Evolutionary conservation across 306 rosid genomes (phyloP).

Genomic region (Amphicarpaea edgeworthii): DNA sequence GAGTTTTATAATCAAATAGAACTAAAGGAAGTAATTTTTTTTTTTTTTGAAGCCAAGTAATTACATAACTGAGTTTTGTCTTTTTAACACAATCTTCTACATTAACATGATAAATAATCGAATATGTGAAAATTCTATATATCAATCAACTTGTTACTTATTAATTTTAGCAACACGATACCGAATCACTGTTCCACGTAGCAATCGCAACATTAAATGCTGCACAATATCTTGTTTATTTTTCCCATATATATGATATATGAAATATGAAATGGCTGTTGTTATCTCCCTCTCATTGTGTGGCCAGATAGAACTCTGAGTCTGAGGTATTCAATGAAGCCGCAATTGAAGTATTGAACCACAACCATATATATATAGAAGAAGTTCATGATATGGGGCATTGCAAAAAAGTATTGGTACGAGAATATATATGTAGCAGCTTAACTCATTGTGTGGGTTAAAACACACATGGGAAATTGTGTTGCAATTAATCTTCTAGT

Average conservation of each 20-base stretch:
- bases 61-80: no score
- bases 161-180: no score
- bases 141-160: no score
- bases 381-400: constrained; percentile 18
- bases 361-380: no score
- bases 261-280: constrained; percentile 16
- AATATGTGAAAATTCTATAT: no score
- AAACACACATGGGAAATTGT: constrained; percentile 43
- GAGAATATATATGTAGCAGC: not conserved
- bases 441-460: constrained; percentile 30
- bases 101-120: no score
- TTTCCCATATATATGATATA: no score
- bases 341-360: constrained; percentile 26
- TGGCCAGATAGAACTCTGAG: constrained; percentile 17
- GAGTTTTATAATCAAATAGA: no score
- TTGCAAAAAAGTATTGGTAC: not conserved
- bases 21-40: no score
- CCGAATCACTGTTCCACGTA: not conserved
- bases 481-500: constrained; percentile 35
- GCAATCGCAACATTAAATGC: constrained; percentile 14
- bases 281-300: constrained; percentile 2
- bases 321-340: not conserved
- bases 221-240: not conserved
- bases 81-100: no score
- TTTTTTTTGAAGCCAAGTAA: no score